Conservation (phyloP, 2,329 filamentous ascomycete species). For the Didymella exigua region DNA sequence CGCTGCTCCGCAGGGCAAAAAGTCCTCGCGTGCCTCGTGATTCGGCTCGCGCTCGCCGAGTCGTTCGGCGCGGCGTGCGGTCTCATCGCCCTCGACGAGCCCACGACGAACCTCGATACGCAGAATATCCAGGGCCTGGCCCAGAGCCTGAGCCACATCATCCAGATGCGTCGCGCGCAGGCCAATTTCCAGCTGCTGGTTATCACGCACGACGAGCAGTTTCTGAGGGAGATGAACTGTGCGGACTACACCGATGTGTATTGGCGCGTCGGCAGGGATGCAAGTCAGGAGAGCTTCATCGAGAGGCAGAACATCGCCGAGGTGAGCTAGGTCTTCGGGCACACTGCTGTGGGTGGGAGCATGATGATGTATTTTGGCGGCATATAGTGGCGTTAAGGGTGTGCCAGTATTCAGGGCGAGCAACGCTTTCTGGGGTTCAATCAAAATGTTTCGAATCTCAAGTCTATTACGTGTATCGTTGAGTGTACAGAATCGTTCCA, state of each 20-base stretch:
- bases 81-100: slow-evolving; percentile 94
- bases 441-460: too few relatives aligned
- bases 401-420: too few relatives aligned
- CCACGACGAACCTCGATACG: slow-evolving; percentile 92
- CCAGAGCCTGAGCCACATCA: slow-evolving; percentile 83
- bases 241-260: slow-evolving; percentile 92
- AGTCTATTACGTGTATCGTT: too few relatives aligned
- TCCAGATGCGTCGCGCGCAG: slow-evolving; percentile 80
- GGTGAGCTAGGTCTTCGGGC: slow-evolving; percentile 15
- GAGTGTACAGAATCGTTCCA: neutral
- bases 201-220: slow-evolving; percentile 98
- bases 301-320: slow-evolving; percentile 61
- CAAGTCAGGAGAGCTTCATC: slow-evolving; percentile 86
- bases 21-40: slow-evolving; percentile 95
- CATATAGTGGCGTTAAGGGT: neutral
- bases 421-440: too few relatives aligned
- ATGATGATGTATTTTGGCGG: neutral
- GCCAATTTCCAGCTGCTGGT: slow-evolving; percentile 97
- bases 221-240: slow-evolving; percentile 90
- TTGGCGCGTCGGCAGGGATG: slow-evolving; percentile 82
- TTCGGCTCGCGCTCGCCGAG: slow-evolving; percentile 92
- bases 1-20: slow-evolving; percentile 97
- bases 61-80: slow-evolving; percentile 97
- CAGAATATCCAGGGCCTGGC: slow-evolving; percentile 95
- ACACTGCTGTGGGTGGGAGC: neutral